Base-by-base conservation (phyloP, 768 basidiomycete genomes). In the Tylopilus balloui region DNA sequence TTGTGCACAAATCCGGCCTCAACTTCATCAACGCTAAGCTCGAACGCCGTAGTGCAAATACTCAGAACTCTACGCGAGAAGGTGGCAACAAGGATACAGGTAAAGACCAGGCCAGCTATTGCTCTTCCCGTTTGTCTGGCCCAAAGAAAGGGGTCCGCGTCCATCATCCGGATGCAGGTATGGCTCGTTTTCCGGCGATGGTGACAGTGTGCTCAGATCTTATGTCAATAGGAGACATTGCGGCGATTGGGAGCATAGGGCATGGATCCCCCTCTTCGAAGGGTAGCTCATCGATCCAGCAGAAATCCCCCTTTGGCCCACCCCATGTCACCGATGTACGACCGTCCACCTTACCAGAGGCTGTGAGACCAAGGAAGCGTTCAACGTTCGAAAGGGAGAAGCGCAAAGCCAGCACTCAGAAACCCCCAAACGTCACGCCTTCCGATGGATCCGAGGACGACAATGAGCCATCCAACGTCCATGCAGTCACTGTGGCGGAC, bases 391-490 rank as follows among this genome's bases (percentile, higher is more conserved):
- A 51, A 35, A 51, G 25, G 37, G 38, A 31, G 10, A 58, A 64
- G 44, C 64, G 56, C 34, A 64, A 61, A 50, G 46, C 54, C 28
- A 47, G 40, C 32, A 54, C 56, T 42, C 63, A 66, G 54, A 51
- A 59, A 15, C 51, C 59, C 19, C 23, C 53, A 0, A 35, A 49
- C 14, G 45, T 56, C 21, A 35, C 59, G 27, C 48, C 55, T 19
- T 56, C 64, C 20, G 56, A 59, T 52, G 47, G 36, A n/a, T 59
- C 56, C n/a, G 61, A 51, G 39, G 56, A 63, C n/a, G 63, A 60
- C 35, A 44, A 46, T 24, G 37, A n/a, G 19, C 20, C 41, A 4
- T n/a, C 53, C 38, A 15, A 45, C 35, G 19, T 36, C 36, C 44
- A 14, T 41, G 19, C 12, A 12, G 41, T 29, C 19, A 25, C 46